These are phyloP conservation scores for Claviceps capensis DNA, from an alignment of 2,329 filamentous ascomycete genomes.

Conservation along the genomic window DNA sequence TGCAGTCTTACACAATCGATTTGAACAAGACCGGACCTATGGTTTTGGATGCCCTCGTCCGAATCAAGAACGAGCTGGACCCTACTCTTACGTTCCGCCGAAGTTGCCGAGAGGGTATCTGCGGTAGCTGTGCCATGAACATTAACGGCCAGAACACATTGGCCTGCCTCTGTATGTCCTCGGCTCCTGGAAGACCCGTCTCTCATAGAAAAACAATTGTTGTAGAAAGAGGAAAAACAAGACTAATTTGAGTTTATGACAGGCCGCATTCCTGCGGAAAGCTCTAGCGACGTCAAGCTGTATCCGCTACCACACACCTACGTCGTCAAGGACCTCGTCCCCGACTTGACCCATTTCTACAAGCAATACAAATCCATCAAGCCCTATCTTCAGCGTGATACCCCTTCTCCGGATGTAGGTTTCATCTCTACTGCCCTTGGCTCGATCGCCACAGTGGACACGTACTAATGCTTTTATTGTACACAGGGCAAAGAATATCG, in stretches of 20 bases:
- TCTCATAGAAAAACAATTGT: not conserved
- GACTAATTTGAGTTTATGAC: slow-evolving; percentile 2
- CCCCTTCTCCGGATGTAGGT: slow-evolving; percentile 68
- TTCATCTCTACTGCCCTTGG: not conserved
- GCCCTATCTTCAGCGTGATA: slow-evolving; percentile 90
- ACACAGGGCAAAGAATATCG: slow-evolving; percentile 76
- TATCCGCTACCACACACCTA: slow-evolving; percentile 98
- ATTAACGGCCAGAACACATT: slow-evolving; percentile 98
- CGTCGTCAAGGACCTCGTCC: slow-evolving; percentile 97
- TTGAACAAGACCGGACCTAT: slow-evolving; percentile 98
- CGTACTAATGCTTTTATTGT: not conserved
- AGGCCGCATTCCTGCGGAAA: slow-evolving; percentile 90
- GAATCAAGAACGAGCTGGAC: slow-evolving; percentile 98
- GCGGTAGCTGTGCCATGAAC: slow-evolving; percentile 98
- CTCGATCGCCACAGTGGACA: not conserved
- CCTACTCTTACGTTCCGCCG: slow-evolving; percentile 91
- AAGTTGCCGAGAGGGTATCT: slow-evolving; percentile 96
- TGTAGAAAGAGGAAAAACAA: no score
- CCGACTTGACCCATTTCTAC: slow-evolving; percentile 97
- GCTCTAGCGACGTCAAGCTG: slow-evolving; percentile 71
- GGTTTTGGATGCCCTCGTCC: slow-evolving; percentile 90
- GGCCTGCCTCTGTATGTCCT: slow-evolving; percentile 80
- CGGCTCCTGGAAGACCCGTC: not conserved
- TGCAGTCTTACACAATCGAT: slow-evolving; percentile 92
- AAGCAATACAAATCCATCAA: slow-evolving; percentile 99